Percentiles rank a stretch among this genome's conserved stretches.
phyloP scores from a whole-genome alignment of 768 basidiomycete genomes.

The Rhodotorula taiwanensis region DNA sequence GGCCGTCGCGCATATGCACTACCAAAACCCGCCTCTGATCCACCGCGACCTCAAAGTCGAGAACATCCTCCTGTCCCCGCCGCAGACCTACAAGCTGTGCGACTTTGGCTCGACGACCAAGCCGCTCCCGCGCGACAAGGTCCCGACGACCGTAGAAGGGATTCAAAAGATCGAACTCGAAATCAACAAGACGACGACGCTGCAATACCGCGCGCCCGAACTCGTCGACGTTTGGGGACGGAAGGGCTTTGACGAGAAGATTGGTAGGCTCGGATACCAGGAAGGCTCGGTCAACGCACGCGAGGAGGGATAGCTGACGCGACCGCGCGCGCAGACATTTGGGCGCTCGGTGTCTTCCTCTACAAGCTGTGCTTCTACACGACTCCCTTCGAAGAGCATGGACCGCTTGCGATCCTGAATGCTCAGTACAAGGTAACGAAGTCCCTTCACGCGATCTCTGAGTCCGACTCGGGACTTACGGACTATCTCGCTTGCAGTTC shows the following conservation, averaged over 20 bases:
- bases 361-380: conserved; percentile 99
- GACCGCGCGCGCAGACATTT: conserved; percentile 58
- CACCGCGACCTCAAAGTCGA: conserved; percentile 99
- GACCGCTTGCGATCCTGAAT: conserved; percentile 89
- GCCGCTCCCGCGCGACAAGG: conserved; percentile 53
- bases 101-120: conserved; percentile 92
- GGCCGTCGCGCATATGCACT: conserved; percentile 94
- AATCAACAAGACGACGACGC: conserved; percentile 87
- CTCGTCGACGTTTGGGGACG: conserved; percentile 88
- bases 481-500: background rate
- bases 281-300: too few relatives aligned
- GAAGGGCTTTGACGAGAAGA: conserved; percentile 82
- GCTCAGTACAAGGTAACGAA: conserved; percentile 83
- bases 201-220: conserved; percentile 97
- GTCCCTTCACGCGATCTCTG: conserved; percentile 52
- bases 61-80: conserved; percentile 85
- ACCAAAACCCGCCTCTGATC: conserved; percentile 76
- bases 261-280: conserved; percentile 43
- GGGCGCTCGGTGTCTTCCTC: conserved; percentile 92
- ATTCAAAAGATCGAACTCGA: conserved; percentile 81
- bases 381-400: conserved; percentile 97
- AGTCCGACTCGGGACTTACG: background rate
- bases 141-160: conserved; percentile 73
- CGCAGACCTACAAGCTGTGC: conserved; percentile 84
- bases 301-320: background rate